phyloP scores from a whole-genome alignment of 2,329 filamentous ascomycete species.

The Alternaria burnsii region DNA sequence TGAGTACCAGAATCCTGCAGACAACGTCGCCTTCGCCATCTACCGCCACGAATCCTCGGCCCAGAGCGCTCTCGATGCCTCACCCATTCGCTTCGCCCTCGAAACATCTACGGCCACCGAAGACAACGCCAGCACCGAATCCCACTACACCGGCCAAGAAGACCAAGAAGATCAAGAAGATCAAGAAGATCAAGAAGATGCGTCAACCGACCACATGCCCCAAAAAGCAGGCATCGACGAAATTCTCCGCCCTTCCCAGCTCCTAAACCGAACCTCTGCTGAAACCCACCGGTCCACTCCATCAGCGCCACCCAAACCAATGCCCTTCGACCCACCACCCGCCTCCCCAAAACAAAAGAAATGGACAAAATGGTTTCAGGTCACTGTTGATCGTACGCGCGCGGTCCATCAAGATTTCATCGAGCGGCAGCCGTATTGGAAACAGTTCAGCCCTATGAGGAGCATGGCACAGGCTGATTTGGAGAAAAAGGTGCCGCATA shows the following conservation, averaged over 20 bases:
- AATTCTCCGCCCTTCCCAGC: constrained; percentile 39
- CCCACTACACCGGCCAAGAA: constrained; percentile 8
- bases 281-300: neutral
- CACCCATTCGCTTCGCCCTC: constrained; percentile 58
- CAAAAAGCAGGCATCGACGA: constrained; percentile 38
- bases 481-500: constrained; percentile 49
- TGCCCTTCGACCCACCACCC: constrained; percentile 36
- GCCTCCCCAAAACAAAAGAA: constrained; percentile 9
- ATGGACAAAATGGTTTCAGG: constrained; percentile 51
- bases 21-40: constrained; percentile 57
- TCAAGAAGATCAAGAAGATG: constrained; percentile 20
- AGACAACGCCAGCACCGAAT: neutral
- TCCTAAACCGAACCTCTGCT: constrained; percentile 26
- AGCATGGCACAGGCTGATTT: constrained; percentile 51
- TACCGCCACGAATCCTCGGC: constrained; percentile 55
- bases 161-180: constrained; percentile 19
- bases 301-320: constrained; percentile 14
- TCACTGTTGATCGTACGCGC: constrained; percentile 51
- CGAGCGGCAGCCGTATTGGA: constrained; percentile 48
- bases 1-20: constrained; percentile 53
- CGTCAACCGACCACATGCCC: constrained; percentile 5
- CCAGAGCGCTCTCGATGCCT: constrained; percentile 53
- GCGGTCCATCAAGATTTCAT: constrained; percentile 54
- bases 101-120: constrained; percentile 35
- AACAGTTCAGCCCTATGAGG: constrained; percentile 43